Evolutionary conservation across 176 grass and related monocot species (phyloP), one percentile per base, ranked within the genome.

Genomic region (Bothriochloa decipiens): DNA sequence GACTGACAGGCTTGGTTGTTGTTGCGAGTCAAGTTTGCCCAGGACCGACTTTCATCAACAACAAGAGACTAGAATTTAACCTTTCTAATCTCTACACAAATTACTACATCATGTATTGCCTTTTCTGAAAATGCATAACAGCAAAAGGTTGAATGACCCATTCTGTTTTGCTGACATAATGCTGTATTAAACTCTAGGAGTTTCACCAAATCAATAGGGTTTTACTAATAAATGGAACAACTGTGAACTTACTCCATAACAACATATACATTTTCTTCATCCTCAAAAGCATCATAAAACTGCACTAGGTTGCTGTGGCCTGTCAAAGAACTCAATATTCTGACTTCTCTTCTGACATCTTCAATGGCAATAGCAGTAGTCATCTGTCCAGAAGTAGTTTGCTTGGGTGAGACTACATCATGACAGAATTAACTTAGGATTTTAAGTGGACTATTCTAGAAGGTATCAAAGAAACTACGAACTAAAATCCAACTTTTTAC

Each of bases 191-290:
- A 75, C 15, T 46, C 10, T 66, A 77, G 58, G 23, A 83, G 23
- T 88, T 69, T 88, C 22, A 61, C 36, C 32, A 68, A 55, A 74
- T 75, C 33, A 77, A 9, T 62, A 79, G 4, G 45, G 68, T 39
- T 32, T 32, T 87, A 70, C 47, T 58, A 64, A 63, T 67, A 65
- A 68, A 71, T 70, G 49, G 66, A 80, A 42, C 37, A 87, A 80
- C 32, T 72, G 68, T 84, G 28, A 68, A 90, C 94, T 94, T 97
- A 97, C 92, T 97, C 94, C 94, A 94, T 97, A 70, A 92, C 86
- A 64, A 97, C 85, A 81, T 97, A 97, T n/a, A 92, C 90, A 89
- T 94, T 97, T 71, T 94, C 94, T 78, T 97, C 94, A 80, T 97
- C 94, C 82, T 94, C 94, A 73, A 81, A 97, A 74, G 94, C 86